Conservation (phyloP, 2,329 filamentous ascomycete species). For the Sporothrix globosa region DNA sequence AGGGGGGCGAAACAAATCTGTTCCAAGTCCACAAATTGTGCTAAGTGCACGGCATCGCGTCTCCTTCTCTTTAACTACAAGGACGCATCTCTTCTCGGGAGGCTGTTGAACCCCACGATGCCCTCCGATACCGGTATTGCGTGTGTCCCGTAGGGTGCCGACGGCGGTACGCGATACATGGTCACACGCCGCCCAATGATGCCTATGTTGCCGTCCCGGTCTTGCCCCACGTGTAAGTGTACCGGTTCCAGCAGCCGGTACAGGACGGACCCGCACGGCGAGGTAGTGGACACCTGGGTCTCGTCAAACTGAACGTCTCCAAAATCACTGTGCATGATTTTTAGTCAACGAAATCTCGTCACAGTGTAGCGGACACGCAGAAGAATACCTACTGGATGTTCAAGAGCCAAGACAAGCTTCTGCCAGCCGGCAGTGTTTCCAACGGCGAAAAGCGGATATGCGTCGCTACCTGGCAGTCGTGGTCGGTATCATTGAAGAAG, state of each 20-base stretch:
- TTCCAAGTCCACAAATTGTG: no score
- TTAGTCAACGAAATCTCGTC: neutral
- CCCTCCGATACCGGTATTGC: constrained; percentile 31
- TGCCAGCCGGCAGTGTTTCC: neutral
- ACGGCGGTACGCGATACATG: constrained; percentile 18
- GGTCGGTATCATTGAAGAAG: constrained; percentile 35
- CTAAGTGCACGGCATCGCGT: neutral
- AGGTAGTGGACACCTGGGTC: neutral
- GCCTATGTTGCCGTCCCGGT: constrained; percentile 34
- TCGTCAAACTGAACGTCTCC: constrained; percentile 28
- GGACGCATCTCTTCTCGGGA: constrained; percentile 17
- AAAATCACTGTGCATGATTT: constrained; percentile 19
- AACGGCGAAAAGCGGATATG: constrained; percentile 34
- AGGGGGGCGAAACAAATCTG: no score
- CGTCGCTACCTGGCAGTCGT: constrained; percentile 34
- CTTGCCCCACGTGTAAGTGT: constrained; percentile 35
- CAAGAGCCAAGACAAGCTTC: constrained; percentile 18
- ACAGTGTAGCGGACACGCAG: neutral
- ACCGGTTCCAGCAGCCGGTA: constrained; percentile 31
- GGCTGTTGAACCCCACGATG: constrained; percentile 36
- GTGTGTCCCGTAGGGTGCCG: neutral
- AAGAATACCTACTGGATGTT: constrained; percentile 31
- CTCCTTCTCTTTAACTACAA: neutral
- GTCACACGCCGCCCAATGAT: constrained; percentile 35
- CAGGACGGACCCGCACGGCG: constrained; percentile 1